A percentile compares a stretch with the other conserved stretches of the same genome.
These are phyloP conservation scores for Macadamia tetraphylla DNA, from an alignment of 164 flowering plant genomes.

Conservation along the genomic window DNA sequence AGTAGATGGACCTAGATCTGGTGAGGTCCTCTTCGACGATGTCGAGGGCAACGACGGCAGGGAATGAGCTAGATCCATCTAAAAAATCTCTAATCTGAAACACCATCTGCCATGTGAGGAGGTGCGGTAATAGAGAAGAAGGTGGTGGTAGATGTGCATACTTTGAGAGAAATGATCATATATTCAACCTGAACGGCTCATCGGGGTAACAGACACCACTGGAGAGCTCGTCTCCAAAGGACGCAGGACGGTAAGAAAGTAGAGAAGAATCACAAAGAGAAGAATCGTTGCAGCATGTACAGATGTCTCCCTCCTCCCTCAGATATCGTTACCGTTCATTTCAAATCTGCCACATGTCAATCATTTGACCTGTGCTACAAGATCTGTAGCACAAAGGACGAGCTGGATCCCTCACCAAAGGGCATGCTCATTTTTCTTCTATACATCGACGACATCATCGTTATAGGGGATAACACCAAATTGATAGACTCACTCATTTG, in stretches of 20 bases:
- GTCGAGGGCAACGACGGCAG: constrained; percentile 46
- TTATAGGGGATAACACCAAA: too few species aligned
- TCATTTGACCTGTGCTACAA: too few species aligned
- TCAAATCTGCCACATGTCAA: too few species aligned
- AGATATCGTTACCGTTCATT: too few species aligned
- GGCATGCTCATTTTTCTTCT: too few species aligned
- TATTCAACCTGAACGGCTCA: constrained; percentile 46
- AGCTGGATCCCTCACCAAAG: too few species aligned
- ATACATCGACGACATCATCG: too few species aligned
- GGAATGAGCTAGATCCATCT: constrained; percentile 21
- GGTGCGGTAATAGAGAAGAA: constrained; percentile 37
- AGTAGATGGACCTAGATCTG: constrained; percentile 73
- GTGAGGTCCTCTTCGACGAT: constrained; percentile 83
- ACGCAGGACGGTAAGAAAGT: constrained; percentile 50
- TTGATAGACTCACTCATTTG: too few species aligned
- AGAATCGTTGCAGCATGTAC: too few species aligned
- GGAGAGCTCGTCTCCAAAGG: constrained; percentile 12
- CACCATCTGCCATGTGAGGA: constrained; percentile 47
- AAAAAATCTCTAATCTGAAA: constrained; percentile 37
- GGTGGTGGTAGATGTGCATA: constrained; percentile 39
- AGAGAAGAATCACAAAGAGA: constrained; percentile 12
- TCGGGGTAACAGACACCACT: constrained; percentile 3
- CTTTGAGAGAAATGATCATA: constrained; percentile 33
- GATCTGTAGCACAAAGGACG: too few species aligned
- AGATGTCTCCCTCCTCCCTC: too few species aligned